Conservation (phyloP, 768 basidiomycete genomes). For the Flagelloscypha sp. region DNA sequence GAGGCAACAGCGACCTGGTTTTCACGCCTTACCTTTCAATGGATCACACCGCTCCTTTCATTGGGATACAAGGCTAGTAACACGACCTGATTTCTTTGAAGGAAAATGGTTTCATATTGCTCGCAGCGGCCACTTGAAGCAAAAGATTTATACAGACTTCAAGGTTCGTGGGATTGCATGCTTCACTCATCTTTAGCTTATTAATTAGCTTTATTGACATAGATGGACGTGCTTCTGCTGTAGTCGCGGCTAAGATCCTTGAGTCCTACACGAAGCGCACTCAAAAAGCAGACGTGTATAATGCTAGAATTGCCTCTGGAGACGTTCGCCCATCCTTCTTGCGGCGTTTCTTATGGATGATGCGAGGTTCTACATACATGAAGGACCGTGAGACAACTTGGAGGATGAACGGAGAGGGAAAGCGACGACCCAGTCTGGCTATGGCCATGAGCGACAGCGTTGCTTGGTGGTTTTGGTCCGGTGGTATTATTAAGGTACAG, state of each 20-base stretch:
- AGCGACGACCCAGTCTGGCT: constrained; percentile 51
- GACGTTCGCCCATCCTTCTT: constrained; percentile 49
- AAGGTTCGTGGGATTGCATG: too few species aligned
- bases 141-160: constrained; percentile 11
- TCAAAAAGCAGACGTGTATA: constrained; percentile 58
- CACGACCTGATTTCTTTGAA: too few species aligned
- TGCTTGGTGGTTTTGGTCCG: constrained; percentile 72
- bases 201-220: too few species aligned
- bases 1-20: constrained; percentile 39
- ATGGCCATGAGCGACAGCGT: constrained; percentile 72
- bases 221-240: constrained; percentile 46
- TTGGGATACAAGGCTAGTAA: too few species aligned
- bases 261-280: constrained; percentile 54
- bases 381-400: constrained; percentile 51
- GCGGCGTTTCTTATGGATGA: constrained; percentile 49
- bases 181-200: too few species aligned
- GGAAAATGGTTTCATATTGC: too few species aligned
- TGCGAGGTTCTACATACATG: constrained; percentile 35
- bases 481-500: constrained; percentile 48
- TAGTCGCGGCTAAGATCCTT: constrained; percentile 55
- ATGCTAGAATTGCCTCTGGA: constrained; percentile 56
- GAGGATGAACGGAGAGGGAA: constrained; percentile 52
- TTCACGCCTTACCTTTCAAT: constrained; percentile 37
- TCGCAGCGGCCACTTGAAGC: too few species aligned
- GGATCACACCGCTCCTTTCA: constrained; percentile 43